These are phyloP conservation scores for Ampelocalamus luodianensis DNA, from an alignment of 176 grass and related monocot species.

Conservation along the genomic window DNA sequence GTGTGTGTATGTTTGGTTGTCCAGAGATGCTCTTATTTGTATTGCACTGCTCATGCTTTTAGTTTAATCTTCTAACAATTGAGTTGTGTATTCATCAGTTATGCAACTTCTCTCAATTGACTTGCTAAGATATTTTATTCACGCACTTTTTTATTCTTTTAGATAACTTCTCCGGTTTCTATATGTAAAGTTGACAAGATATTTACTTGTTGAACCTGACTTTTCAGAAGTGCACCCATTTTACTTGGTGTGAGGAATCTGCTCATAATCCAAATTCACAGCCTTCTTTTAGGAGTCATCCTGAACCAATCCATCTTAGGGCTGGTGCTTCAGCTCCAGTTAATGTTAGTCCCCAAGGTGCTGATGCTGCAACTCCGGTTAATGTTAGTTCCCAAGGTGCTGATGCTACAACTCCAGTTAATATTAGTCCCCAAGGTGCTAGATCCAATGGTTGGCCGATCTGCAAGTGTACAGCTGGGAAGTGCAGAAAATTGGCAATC, in stretches of 20 bases:
- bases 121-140: not conserved
- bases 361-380: conserved; percentile 10
- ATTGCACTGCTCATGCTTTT: not conserved
- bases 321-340: conserved; percentile 5
- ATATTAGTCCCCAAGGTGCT: conserved; percentile 30
- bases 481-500: conserved; percentile 35
- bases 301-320: conserved; percentile 36
- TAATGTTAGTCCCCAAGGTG: conserved; percentile 37
- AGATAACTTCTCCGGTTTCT: not conserved
- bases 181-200: conserved; percentile 3
- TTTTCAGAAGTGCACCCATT: conserved; percentile 54
- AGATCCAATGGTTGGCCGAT: conserved; percentile 11
- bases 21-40: conserved; percentile 35
- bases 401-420: conserved; percentile 22
- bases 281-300: conserved; percentile 26
- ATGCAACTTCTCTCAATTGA: not conserved
- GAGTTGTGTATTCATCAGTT: conserved; percentile 2
- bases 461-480: conserved; percentile 69
- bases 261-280: conserved; percentile 12
- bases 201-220: conserved; percentile 36
- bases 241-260: conserved; percentile 47
- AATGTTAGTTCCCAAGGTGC: conserved; percentile 40
- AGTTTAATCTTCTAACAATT: not conserved
- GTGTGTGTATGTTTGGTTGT: not conserved
- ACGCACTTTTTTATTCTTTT: not conserved